Base-by-base conservation (phyloP, 805 yeast genomes). In the Wickerhamiella cacticola region DNA sequence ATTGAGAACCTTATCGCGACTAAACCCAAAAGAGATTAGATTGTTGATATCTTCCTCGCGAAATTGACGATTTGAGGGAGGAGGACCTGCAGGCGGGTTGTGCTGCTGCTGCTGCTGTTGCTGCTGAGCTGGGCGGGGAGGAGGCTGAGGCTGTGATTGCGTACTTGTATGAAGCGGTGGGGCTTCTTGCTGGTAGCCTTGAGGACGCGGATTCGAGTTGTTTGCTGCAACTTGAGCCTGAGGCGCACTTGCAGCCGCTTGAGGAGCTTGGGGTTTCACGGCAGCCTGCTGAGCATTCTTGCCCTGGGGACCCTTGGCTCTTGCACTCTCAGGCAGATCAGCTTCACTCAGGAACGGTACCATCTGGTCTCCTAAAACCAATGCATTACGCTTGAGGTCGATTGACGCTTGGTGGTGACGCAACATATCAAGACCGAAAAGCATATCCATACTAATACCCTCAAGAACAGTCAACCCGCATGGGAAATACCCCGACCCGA, bases 341-440 rank as follows among this genome's bases (percentile, higher is more conserved):
- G 72, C 63, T 54, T 86, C 96, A 13, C 75, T 67, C 51, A 89
- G 68, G 57, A 89, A 89, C 23, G 71, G 71, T 0, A 94, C 76
- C 53, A 79, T 80, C 23, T 78, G 76, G 48, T 76, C 79, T n/a
- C 82, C 92, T 48, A 89, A 75, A 2, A 73, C 70, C 48, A 92
- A 70, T 8, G 71, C 72, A 58, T 83, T 80, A 41, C 68, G 68
- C 39, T 72, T 72, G 55, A 92, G 69, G 62, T 92, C 95, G 45
- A 92, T 77, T 33, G 71, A 67, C 43, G 94, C 94, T 59, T 80
- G 87, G 62, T 87, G 89, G 54, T 95, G 78, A 63, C 81, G 79
- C 57, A 92, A 71, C 95, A 89, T 67, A 41, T 92, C 98, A 46
- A 92, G 69, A 0, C 99, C 99, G 26, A 92, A 70, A 35, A 92